These are phyloP conservation scores for Sequoiadendron giganteum DNA, from an alignment of 75 land plant species.

Conservation along the genomic window DNA sequence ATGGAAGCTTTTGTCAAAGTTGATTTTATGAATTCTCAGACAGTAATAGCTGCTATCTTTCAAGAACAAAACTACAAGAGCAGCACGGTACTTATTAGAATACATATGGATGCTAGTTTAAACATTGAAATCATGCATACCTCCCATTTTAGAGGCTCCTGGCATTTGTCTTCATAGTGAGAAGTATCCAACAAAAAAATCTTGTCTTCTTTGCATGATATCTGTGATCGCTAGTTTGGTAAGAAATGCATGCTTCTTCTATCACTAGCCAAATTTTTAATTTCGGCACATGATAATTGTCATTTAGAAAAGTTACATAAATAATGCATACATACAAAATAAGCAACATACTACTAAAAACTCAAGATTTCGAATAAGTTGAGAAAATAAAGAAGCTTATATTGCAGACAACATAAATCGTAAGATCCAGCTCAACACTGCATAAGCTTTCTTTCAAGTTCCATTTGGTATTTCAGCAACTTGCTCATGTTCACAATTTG, in stretches of 20 bases:
- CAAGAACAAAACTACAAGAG: background rate
- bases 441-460: background rate
- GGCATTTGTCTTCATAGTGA: background rate
- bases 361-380: background rate
- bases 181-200: constrained; percentile 3
- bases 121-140: background rate
- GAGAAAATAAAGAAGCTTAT: background rate
- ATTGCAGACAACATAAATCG: background rate
- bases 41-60: background rate
- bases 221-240: constrained; percentile 5
- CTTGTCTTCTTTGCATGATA: constrained; percentile 12
- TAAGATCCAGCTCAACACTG: background rate
- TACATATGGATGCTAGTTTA: background rate
- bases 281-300: background rate
- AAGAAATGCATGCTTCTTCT: background rate
- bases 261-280: background rate
- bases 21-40: constrained; percentile 4
- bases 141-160: constrained; percentile 13
- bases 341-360: background rate
- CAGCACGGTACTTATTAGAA: background rate
- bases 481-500: background rate
- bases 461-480: background rate
- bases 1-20: background rate
- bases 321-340: background rate
- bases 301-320: background rate